Conservation (phyloP, 768 basidiomycete species). For the Amanita pallidorosea region DNA sequence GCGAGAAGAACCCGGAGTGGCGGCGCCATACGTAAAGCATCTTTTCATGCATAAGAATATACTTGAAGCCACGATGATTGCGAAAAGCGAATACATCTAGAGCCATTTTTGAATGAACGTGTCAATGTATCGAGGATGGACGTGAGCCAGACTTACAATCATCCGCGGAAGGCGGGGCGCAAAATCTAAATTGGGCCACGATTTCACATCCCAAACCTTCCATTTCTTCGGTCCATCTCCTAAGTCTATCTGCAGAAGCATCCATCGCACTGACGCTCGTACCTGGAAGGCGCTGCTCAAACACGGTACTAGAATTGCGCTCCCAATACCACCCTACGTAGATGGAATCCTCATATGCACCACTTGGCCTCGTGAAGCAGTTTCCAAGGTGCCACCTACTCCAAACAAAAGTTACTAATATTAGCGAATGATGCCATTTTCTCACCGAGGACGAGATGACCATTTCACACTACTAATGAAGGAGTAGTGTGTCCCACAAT, state of each 20-base stretch:
- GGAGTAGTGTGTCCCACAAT: not conserved
- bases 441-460: not conserved
- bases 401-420: not conserved
- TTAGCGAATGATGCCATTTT: not conserved
- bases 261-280: not conserved
- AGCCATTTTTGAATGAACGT: slow-evolving; percentile 23
- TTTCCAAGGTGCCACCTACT: not conserved
- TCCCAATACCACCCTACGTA: not conserved
- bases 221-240: slow-evolving; percentile 24
- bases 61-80: slow-evolving; percentile 15
- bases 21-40: slow-evolving; percentile 33
- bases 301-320: not conserved
- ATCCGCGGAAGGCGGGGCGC: slow-evolving; percentile 35
- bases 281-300: slow-evolving; percentile 2
- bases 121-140: slow-evolving; percentile 18
- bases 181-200: slow-evolving; percentile 25
- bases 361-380: not conserved
- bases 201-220: slow-evolving; percentile 30
- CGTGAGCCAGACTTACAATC: slow-evolving; percentile 22
- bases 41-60: slow-evolving; percentile 8
- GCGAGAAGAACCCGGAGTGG: slow-evolving; percentile 27
- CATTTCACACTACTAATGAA: not conserved
- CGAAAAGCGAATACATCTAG: slow-evolving; percentile 17
- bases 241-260: slow-evolving; percentile 21
- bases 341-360: not conserved